A percentile compares a stretch with the other conserved stretches of the same genome.
These are phyloP conservation scores for Laguncularia racemosa DNA, from an alignment of 345 rosid genomes.

Conservation along the genomic window DNA sequence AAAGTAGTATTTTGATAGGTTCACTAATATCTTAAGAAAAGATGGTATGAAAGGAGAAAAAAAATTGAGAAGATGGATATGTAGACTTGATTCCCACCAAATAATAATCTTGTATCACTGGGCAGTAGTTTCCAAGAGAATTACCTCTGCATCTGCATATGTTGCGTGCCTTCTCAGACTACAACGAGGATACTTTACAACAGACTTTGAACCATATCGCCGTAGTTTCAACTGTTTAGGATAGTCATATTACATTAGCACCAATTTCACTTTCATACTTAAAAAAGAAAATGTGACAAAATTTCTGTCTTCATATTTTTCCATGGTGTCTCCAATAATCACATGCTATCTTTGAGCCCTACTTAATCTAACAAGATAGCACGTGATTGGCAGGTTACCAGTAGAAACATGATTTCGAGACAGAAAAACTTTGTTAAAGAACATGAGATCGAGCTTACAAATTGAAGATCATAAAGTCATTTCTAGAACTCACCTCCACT, in stretches of 20 bases:
- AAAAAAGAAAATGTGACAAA: too few species aligned
- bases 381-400: too few species aligned
- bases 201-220: constrained; percentile 86
- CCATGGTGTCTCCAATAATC: too few species aligned
- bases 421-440: not conserved
- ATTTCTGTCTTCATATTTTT: too few species aligned
- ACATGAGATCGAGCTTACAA: not conserved
- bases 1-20: too few species aligned
- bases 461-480: not conserved
- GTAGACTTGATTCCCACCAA: not conserved
- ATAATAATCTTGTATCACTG: too few species aligned
- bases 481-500: constrained; percentile 59
- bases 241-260: not conserved
- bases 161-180: constrained; percentile 77
- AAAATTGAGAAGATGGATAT: too few species aligned
- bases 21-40: too few species aligned
- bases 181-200: constrained; percentile 94
- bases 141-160: constrained; percentile 95
- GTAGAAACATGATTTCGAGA: too few species aligned
- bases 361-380: too few species aligned
- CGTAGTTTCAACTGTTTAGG: constrained; percentile 64
- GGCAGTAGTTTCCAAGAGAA: constrained; percentile 2
- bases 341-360: too few species aligned
- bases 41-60: not conserved
- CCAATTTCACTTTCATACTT: too few species aligned